phyloP scores from a whole-genome alignment of 2,329 filamentous ascomycete species.

The Ustilaginoidea virens region DNA sequence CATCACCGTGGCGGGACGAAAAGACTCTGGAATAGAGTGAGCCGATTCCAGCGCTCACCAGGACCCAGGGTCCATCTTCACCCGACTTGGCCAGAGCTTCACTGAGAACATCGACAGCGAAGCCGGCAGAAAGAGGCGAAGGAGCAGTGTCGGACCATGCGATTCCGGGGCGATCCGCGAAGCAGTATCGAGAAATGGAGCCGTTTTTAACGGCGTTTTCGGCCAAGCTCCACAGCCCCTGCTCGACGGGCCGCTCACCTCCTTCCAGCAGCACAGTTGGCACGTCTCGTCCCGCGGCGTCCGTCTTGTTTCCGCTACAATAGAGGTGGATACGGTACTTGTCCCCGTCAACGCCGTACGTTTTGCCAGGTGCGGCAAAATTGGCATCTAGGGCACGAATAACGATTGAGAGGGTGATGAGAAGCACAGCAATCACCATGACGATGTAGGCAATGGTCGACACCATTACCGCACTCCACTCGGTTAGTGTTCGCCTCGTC shows the following conservation, averaged over 20 bases:
- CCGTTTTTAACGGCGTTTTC: constrained; percentile 62
- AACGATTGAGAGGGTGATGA: constrained; percentile 67
- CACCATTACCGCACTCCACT: constrained; percentile 70
- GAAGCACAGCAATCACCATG: constrained; percentile 51
- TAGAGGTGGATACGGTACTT: constrained; percentile 81
- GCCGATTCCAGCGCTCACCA: constrained; percentile 75
- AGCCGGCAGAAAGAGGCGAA: constrained; percentile 82
- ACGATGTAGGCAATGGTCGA: constrained; percentile 57
- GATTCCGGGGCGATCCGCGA: constrained; percentile 82
- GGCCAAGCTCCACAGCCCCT: constrained; percentile 66
- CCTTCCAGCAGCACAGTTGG: constrained; percentile 79
- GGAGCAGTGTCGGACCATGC: constrained; percentile 84
- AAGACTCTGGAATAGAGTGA: constrained; percentile 87
- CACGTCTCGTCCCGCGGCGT: constrained; percentile 33
- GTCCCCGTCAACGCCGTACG: constrained; percentile 65
- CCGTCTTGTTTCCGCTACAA: constrained; percentile 57
- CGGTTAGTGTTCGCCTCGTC: constrained; percentile 61
- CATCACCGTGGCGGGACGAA: constrained; percentile 60
- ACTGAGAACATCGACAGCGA: constrained; percentile 77
- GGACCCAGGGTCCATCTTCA: constrained; percentile 77
- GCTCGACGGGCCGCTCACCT: constrained; percentile 64
- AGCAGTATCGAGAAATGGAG: constrained; percentile 80
- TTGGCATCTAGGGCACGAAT: constrained; percentile 68
- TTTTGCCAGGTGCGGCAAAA: constrained; percentile 55
- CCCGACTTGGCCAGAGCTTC: constrained; percentile 69